Percentiles rank a stretch among this genome's conserved stretches.
Evolutionary conservation across 176 grass and related monocot genomes (phyloP).

Genomic region (Lolium perenne): DNA sequence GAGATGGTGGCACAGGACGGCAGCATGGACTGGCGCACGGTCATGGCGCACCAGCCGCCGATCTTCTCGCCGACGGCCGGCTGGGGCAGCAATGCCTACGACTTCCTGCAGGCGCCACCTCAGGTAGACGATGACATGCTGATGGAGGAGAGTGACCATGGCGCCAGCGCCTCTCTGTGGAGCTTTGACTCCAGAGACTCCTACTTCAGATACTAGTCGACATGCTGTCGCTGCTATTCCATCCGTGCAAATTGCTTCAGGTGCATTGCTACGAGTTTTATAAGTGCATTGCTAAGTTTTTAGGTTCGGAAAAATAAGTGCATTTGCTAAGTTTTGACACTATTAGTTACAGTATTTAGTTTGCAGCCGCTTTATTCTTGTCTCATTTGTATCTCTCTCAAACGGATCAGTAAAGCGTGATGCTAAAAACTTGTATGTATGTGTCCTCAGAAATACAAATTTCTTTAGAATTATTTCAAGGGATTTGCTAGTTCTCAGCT

Average conservation of each 20-base stretch:
- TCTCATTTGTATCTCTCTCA: constrained; percentile 1
- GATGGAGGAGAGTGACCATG: constrained; percentile 46
- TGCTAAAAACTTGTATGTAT: neutral
- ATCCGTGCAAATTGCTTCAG: neutral
- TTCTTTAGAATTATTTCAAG: neutral
- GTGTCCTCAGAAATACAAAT: neutral
- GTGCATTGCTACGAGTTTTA: constrained; percentile 24
- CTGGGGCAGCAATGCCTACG: constrained; percentile 52
- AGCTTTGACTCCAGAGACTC: constrained; percentile 50
- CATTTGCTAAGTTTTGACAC: constrained; percentile 10
- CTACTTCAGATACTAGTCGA: constrained; percentile 47
- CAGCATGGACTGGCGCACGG: constrained; percentile 51
- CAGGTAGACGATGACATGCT: constrained; percentile 43
- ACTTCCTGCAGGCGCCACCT: constrained; percentile 50
- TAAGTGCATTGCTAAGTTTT: neutral
- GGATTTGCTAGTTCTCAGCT: too few relatives aligned
- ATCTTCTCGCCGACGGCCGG: constrained; percentile 49
- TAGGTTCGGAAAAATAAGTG: neutral
- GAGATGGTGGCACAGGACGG: constrained; percentile 41
- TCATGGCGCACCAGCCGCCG: constrained; percentile 62
- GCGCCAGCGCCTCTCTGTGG: constrained; percentile 46
- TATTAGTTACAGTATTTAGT: neutral
- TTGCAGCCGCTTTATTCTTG: neutral
- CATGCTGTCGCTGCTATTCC: neutral
- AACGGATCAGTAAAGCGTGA: neutral